These are phyloP conservation scores for Phytophthora podocarpi DNA, from an alignment of 352 stramenopile species.

Conservation along the genomic window DNA sequence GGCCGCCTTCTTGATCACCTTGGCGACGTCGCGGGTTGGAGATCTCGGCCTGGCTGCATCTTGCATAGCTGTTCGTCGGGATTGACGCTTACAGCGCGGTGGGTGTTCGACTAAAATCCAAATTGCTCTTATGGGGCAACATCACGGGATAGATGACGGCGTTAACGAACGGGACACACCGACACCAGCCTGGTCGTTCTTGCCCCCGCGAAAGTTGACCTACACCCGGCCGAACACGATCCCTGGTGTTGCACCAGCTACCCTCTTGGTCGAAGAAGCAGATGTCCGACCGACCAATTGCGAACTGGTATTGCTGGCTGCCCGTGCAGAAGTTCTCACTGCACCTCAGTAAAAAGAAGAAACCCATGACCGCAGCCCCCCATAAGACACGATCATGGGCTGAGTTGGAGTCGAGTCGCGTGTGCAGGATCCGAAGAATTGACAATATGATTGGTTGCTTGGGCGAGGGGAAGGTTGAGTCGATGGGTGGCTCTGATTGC, in stretches of 20 bases:
- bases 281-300: conserved; percentile 4
- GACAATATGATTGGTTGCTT: conserved; percentile 24
- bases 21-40: no score
- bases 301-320: conserved; percentile 18
- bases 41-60: no score
- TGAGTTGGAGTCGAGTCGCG: conserved; percentile 16
- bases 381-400: conserved; percentile 38
- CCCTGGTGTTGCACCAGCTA: background rate
- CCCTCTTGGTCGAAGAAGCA: conserved; percentile 1
- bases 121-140: conserved; percentile 3
- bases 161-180: background rate
- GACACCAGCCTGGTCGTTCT: conserved; percentile 23
- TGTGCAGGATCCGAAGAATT: conserved; percentile 18
- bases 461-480: conserved; percentile 8
- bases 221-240: background rate
- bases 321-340: conserved; percentile 11
- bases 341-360: conserved; percentile 22
- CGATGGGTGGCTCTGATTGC: conserved; percentile 30
- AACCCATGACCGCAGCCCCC: conserved; percentile 34
- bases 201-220: conserved; percentile 22
- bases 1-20: no score
- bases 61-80: conserved; percentile 19
- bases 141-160: conserved; percentile 1
- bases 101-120: conserved; percentile 12
- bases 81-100: background rate